phyloP scores from a whole-genome alignment of 371 early-diverging fungal species.

The Mortierella sp. region DNA sequence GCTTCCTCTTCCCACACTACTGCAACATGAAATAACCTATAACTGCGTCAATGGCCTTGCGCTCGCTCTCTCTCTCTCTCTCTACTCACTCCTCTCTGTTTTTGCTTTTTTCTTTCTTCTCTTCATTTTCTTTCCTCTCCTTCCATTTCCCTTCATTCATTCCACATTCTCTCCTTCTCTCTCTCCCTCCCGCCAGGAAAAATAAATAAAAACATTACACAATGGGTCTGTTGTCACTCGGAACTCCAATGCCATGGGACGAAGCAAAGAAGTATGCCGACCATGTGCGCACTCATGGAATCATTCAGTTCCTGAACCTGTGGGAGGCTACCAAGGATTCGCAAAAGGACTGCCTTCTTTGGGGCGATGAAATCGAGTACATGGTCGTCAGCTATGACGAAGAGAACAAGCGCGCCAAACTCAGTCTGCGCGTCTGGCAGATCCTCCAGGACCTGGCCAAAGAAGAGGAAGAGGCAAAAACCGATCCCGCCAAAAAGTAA shows the following conservation, averaged over 20 bases:
- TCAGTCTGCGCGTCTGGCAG: constrained; percentile 89
- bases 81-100: constrained; percentile 43
- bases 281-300: constrained; percentile 94
- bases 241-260: constrained; percentile 96
- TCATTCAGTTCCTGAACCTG: constrained; percentile 92
- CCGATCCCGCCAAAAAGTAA: constrained; percentile 54
- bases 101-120: constrained; percentile 7
- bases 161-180: neutral
- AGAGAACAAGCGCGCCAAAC: constrained; percentile 73
- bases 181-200: neutral
- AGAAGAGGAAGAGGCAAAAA: constrained; percentile 76
- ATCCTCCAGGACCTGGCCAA: constrained; percentile 81
- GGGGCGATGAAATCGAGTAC: constrained; percentile 99
- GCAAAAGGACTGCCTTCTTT: constrained; percentile 82
- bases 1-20: too few species aligned
- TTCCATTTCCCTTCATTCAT: neutral
- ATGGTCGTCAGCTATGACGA: constrained; percentile 89
- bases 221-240: constrained; percentile 96
- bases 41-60: too few species aligned
- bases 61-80: neutral
- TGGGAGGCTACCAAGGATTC: constrained; percentile 85
- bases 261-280: constrained; percentile 89
- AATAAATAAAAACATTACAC: neutral
- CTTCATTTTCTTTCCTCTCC: constrained; percentile 2
- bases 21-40: too few species aligned